Percentiles rank a stretch among this genome's conserved stretches.
Evolutionary conservation across 1,139 yeast genomes (phyloP).

Genomic region (Yamadazyma diospyri): DNA sequence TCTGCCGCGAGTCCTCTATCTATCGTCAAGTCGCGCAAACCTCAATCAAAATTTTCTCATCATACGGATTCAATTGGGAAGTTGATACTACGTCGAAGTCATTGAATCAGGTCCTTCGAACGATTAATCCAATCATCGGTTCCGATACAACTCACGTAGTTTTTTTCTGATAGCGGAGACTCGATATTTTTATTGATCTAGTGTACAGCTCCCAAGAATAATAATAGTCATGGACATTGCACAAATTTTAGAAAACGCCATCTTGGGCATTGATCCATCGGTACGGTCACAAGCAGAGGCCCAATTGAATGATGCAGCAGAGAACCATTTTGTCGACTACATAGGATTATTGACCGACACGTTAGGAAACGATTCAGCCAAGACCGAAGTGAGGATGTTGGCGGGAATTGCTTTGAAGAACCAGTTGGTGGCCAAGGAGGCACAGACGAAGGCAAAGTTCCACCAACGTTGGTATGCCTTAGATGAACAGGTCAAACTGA

Average conservation of each 20-base stretch:
- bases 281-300: constrained; percentile 79
- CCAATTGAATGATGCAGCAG: constrained; percentile 69
- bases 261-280: constrained; percentile 60
- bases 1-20: too few relatives aligned
- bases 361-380: constrained; percentile 61
- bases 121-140: too few relatives aligned
- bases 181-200: too few relatives aligned
- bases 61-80: too few relatives aligned
- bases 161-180: too few relatives aligned
- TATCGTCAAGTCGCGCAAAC: too few relatives aligned
- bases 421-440: constrained; percentile 77
- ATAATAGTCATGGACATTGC: constrained; percentile 83
- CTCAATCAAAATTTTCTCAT: too few relatives aligned
- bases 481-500: constrained; percentile 50
- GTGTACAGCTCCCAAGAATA: too few relatives aligned
- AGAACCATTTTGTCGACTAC: constrained; percentile 71
- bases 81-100: too few relatives aligned
- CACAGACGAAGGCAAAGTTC: constrained; percentile 46
- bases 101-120: too few relatives aligned
- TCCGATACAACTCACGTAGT: too few relatives aligned
- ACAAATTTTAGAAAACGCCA: constrained; percentile 73
- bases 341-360: constrained; percentile 69
- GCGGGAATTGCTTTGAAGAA: constrained; percentile 89
- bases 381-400: constrained; percentile 83
- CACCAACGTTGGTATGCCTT: constrained; percentile 62